Evolutionary conservation across 306 rosid species (phyloP), one percentile per base, ranked within the genome.

Genomic region (Senna siamea): DNA sequence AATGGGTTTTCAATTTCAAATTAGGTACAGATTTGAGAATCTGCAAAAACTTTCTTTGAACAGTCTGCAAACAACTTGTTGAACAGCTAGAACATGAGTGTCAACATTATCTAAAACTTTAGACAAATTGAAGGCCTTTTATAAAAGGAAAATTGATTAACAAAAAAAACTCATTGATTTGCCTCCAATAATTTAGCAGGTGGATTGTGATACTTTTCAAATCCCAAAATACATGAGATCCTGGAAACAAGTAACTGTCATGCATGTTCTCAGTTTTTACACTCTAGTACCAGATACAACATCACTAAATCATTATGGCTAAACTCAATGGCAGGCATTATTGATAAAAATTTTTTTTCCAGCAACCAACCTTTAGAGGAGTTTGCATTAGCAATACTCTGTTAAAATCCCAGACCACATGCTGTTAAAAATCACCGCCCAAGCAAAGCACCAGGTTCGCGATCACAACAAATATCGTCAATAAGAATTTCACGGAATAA

Each of bases 211-310:
- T n/a, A n/a, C n/a, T n/a, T n/a, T n/a, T n/a, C n/a, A n/a, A 48
- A 38, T 58, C 67, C 69, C 66, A 20, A 61, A 2, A 68, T n/a
- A 34, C 34, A 62, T 4, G 13, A 26, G 44, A 63, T 12, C 20
- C 14, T 37, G 74, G n/a, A 15, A 47, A 47, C 53, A 47, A 15
- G 7, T 47, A 47, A 47, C 2, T 6, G 15, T 47, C 19, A 47
- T 14, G 8, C 53, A 47, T 13, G 5, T 41, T 9, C 9, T 1
- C 47, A 46, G 1, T 35, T 26, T 7, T 58, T 26, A 57, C 56
- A 72, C 48, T 66, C 23, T 47, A 41, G n/a, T 48, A 66, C 6
- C 54, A 66, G 38, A 57, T 70, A 60, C 63, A 69, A 37, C 9
- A n/a, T 62, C 51, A 68, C 35, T 9, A 35, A 63, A 35, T 15